These are phyloP conservation scores for Dothiorella sarmentorum DNA, from an alignment of 2,329 filamentous ascomycete species.

Conservation along the genomic window DNA sequence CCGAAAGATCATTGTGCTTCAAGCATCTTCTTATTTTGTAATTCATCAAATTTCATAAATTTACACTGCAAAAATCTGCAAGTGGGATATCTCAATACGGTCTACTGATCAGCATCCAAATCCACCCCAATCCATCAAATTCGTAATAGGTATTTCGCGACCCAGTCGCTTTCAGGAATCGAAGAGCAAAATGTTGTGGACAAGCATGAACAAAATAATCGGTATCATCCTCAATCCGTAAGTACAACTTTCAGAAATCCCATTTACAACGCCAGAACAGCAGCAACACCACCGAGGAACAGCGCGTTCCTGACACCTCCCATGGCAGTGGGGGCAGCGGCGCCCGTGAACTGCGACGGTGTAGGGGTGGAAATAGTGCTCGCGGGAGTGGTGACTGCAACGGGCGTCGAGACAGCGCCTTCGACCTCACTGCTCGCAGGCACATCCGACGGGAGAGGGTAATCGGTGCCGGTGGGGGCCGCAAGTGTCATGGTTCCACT, in stretches of 20 bases:
- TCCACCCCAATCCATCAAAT: constrained; percentile 5
- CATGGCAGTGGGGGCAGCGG: background rate
- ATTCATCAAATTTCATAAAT: constrained; percentile 7
- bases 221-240: background rate
- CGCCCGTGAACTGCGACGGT: background rate
- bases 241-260: background rate
- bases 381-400: background rate
- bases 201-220: constrained; percentile 1
- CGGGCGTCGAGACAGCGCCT: constrained; percentile 1
- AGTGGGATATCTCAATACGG: constrained; percentile 14
- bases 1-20: no score
- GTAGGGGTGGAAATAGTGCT: background rate
- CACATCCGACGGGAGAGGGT: background rate
- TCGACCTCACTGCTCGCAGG: background rate
- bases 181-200: background rate
- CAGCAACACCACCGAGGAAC: constrained; percentile 5
- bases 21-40: background rate
- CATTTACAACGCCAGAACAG: constrained; percentile 1
- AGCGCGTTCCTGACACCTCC: background rate
- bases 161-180: background rate
- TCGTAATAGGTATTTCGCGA: background rate
- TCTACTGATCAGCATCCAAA: constrained; percentile 10
- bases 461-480: background rate
- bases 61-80: background rate
- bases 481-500: background rate